A percentile compares a stretch with the other conserved stretches of the same genome.
phyloP scores from a whole-genome alignment of 306 rosid species.

The Prunus mume region DNA sequence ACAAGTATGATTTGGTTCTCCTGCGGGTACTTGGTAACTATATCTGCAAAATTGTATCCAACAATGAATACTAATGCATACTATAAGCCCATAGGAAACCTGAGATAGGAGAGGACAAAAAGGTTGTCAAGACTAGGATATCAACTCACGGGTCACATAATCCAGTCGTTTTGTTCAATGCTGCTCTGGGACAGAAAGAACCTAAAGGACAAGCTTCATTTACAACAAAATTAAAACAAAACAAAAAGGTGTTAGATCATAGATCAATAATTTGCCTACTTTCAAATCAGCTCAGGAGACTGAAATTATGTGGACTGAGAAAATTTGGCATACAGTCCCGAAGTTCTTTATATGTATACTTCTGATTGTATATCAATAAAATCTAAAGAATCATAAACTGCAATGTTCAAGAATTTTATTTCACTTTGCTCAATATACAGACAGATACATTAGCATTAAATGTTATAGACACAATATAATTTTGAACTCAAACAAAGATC shows the following conservation, averaged over 20 bases:
- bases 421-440: neutral
- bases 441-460: neutral
- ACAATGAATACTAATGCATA: conserved; percentile 15
- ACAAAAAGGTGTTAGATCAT: conserved; percentile 6
- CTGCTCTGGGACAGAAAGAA: conserved; percentile 70
- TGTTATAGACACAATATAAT: neutral
- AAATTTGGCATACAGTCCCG: neutral
- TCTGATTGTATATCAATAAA: neutral
- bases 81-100: neutral
- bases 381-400: neutral
- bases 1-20: conserved; percentile 60
- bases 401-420: neutral
- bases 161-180: conserved; percentile 54
- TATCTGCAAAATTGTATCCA: conserved; percentile 51
- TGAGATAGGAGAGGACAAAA: conserved; percentile 2
- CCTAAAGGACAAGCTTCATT: conserved; percentile 89
- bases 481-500: neutral
- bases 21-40: conserved; percentile 68
- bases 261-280: neutral
- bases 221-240: conserved; percentile 4
- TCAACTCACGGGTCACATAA: conserved; percentile 77
- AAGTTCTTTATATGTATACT: neutral
- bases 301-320: neutral
- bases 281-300: neutral
- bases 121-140: conserved; percentile 5